Base-by-base conservation (phyloP, 495 filamentous ascomycete genomes). In the Bathelium albidoporum region DNA sequence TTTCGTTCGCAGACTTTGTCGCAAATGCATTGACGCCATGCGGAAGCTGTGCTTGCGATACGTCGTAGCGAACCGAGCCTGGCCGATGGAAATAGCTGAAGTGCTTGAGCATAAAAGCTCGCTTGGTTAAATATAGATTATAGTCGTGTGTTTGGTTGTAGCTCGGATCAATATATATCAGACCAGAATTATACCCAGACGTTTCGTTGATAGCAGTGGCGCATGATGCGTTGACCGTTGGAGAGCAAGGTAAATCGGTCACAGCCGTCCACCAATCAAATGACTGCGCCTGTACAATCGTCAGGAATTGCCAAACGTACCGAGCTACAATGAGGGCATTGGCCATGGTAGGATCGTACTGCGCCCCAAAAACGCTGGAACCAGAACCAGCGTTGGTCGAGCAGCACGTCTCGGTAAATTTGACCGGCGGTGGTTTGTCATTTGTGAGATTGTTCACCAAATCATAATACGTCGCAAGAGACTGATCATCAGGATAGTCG, bases 241-340 rank as follows among this genome's bases (percentile, higher is more conserved):
- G 64, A 4, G 64, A 66, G 61, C 64, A 66, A 2, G 64, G 64
- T 32, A 66, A 29, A 31, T 61, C 43, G 9, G 64, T 39, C n/a
- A 62, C 64, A 22, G 64, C 64, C 1, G 64, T 66, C 64, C 64
- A 66, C 64, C 64, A 63, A 43, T 66, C 64, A 36, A 66, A 66
- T 14, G 44, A 59, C 31, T 63, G 31, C 9, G 64, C 60, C 28
- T 66, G 60, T 5, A 60, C 64, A 31, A 66, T 59, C 7, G 64
- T 66, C 10, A 66, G 61, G 52, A 64, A 66, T 36, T 66, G 64
- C 64, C 64, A 66, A 12, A 66, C 61, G 32, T 66, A 66, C 2
- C 64, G 61, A 2, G 64, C 64, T 12, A 66, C 64, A 29, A 66
- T 66, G 5, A 66, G 53, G 12, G 64, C 64, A 41, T 66, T 66